Base-by-base conservation (phyloP, 306 rosid genomes). In the Betula pendula region DNA sequence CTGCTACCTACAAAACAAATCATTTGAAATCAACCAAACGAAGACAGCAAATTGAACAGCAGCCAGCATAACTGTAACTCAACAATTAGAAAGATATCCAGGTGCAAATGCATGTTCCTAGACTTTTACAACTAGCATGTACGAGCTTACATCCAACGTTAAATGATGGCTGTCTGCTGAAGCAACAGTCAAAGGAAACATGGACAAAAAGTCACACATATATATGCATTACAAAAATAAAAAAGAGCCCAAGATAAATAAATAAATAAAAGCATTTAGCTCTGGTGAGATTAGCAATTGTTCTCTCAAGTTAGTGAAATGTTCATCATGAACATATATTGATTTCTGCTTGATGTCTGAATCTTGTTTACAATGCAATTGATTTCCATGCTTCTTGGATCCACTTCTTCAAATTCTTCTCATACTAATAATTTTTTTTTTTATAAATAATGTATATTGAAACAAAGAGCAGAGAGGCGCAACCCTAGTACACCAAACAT, bases 1-100 rank as follows among this genome's bases (percentile, higher is more conserved):
- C 97, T 76, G 97, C 92, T 31, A 92, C 97, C 97, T 95, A 68
- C 74, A 80, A 85, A 72, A 80, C 31, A 81, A 71, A 80, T 42
- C 33, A 70, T 80, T 84, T 73, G 56, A 74, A 58, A 78, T 80
- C 71, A 72, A 80, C 66, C 76, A 62, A 51, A 74, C 52, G 71
- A 52, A 56, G 10, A 68, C 58, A 27, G 72, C 43, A 86, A 59
- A 73, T 52, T 55, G 74, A 58, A 48, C 45, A 15, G 19, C 77
- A 38, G 16, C 40, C 24, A 71, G 44, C 58, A 75, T 58, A 75
- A 25, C 58, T 65, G 19, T 20, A 40, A 63, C 62, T 74, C 69
- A 62, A 29, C n/a, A 76, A n/a, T 58, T 33, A 10, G 17, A 19
- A 29, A 76, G 22, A 35, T 20, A 55, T 48, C 55, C 10, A 77